A percentile compares a stretch with the other conserved stretches of the same genome.
Conservation (phyloP, 768 basidiomycete genomes). For the Candolleomyces eurysporus region DNA sequence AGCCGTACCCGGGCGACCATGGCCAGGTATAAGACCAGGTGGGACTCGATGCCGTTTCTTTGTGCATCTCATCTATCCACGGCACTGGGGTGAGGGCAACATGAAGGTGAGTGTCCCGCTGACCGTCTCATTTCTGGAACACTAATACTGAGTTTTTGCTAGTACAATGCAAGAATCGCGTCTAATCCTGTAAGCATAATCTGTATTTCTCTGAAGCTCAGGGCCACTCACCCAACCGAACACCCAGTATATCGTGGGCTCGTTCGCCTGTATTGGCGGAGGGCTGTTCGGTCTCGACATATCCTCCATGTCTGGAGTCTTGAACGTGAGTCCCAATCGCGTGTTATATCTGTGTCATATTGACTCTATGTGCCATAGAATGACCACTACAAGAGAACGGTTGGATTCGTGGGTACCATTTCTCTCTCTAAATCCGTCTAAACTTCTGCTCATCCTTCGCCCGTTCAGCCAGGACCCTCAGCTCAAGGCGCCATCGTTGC, state of each 20-base stretch:
- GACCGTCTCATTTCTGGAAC: no score
- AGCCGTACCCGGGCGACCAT: no score
- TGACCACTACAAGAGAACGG: slow-evolving; percentile 32
- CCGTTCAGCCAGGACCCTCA: slow-evolving; percentile 42
- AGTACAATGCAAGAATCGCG: slow-evolving; percentile 30
- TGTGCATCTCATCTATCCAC: no score
- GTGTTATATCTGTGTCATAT: neutral
- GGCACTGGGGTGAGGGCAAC: no score
- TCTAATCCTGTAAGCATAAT: slow-evolving; percentile 23
- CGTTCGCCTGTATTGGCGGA: slow-evolving; percentile 80
- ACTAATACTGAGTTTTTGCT: no score
- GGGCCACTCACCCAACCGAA: neutral
- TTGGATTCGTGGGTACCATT: slow-evolving; percentile 29
- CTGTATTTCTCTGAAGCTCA: neutral
- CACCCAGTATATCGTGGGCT: slow-evolving; percentile 67
- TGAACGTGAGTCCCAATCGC: slow-evolving; percentile 32
- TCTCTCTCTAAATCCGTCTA: neutral
- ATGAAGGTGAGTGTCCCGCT: no score
- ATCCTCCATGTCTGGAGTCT: slow-evolving; percentile 77
- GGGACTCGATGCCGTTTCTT: no score
- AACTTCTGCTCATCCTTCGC: neutral
- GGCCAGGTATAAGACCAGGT: no score
- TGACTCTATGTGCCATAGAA: slow-evolving; percentile 26
- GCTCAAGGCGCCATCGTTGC: slow-evolving; percentile 77
- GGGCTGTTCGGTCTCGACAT: slow-evolving; percentile 81